phyloP scores from a whole-genome alignment of 495 filamentous ascomycete genomes.

The Ramalina intermedia region DNA sequence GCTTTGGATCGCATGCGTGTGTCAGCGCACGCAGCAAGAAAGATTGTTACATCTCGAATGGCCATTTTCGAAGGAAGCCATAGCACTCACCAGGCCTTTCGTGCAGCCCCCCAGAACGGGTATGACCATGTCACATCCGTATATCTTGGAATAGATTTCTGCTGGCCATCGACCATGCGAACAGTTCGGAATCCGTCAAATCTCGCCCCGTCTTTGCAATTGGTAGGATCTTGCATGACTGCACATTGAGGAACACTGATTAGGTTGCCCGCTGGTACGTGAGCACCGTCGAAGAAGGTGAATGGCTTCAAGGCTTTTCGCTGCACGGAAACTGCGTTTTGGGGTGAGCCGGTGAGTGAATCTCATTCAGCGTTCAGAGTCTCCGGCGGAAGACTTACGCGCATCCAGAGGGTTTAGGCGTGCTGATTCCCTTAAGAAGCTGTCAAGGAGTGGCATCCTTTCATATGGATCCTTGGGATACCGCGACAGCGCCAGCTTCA shows the following conservation, averaged over 20 bases:
- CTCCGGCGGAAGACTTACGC: not conserved
- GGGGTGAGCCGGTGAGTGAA: not conserved
- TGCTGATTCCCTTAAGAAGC: constrained; percentile 9
- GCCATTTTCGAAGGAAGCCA: not conserved
- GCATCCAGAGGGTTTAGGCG: constrained; percentile 4
- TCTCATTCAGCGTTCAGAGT: not conserved
- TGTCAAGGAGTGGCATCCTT: constrained; percentile 3
- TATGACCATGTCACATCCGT: constrained; percentile 1
- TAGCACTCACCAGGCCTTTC: constrained; percentile 3
- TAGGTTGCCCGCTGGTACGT: constrained; percentile 1
- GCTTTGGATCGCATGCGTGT: not conserved
- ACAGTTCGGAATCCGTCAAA: not conserved
- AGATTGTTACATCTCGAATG: not conserved
- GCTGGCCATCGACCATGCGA: not conserved
- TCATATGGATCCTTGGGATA: not conserved
- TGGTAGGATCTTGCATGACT: constrained; percentile 1
- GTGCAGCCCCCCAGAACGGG: constrained; percentile 4
- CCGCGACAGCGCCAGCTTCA: not conserved
- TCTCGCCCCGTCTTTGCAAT: not conserved
- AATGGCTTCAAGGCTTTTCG: constrained; percentile 6
- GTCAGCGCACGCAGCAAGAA: too few species aligned
- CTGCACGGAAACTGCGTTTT: constrained; percentile 3
- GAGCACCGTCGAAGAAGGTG: constrained; percentile 4
- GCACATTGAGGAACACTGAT: constrained; percentile 3
- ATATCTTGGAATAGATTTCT: not conserved